Evolutionary conservation across 257 asterid genomes (phyloP).

Genomic region (Capsicum rhomboideum): DNA sequence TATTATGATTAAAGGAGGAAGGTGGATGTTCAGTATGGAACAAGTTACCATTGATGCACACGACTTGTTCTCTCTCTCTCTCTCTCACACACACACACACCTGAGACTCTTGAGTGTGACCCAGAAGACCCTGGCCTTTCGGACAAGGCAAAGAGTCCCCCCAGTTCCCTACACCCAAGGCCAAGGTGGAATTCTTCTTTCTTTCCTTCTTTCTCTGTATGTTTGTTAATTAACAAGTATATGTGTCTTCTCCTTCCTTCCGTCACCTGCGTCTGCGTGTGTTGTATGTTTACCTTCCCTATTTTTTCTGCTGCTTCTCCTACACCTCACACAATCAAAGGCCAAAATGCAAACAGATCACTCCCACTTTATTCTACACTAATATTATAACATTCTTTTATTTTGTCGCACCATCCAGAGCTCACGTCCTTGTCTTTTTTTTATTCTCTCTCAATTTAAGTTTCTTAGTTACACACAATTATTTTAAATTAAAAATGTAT

Average conservation of each 20-base stretch:
- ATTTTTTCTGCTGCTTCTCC: neutral
- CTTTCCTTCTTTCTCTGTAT: neutral
- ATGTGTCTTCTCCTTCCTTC: neutral
- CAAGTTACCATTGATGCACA: neutral
- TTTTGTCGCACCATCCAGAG: neutral
- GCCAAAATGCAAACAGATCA: neutral
- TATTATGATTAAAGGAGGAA: neutral
- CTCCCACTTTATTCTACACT: neutral
- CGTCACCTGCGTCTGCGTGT: neutral
- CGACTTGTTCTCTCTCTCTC: neutral
- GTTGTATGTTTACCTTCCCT: neutral
- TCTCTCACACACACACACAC: neutral
- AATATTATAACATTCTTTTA: neutral
- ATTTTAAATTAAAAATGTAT: no score
- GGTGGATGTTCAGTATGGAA: neutral
- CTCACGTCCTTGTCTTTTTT: neutral
- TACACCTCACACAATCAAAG: neutral
- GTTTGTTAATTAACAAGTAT: neutral
- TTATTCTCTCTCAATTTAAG: no score
- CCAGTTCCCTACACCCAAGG: neutral
- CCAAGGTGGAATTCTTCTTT: neutral
- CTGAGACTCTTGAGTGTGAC: neutral
- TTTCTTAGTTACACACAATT: no score
- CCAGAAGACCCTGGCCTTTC: constrained; percentile 13
- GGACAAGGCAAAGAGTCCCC: constrained; percentile 23